Base-by-base conservation (phyloP, 768 basidiomycete genomes). In the Collybia sordida region DNA sequence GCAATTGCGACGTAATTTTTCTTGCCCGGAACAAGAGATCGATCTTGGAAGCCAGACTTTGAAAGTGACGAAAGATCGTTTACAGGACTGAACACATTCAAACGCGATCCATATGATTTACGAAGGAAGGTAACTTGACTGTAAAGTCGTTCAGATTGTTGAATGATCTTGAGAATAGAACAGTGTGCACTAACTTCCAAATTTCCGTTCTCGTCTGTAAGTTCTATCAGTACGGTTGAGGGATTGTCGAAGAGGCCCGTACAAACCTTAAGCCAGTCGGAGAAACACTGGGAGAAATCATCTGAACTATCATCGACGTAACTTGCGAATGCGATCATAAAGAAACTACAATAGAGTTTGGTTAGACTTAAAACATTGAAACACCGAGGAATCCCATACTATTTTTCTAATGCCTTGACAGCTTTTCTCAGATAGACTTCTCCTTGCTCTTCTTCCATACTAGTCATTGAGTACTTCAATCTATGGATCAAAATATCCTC, bases 31-130 rank as follows among this genome's bases (percentile, higher is more conserved):
- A 85, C 69, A 42, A 86, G 66, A 1, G 82, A 74, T 18, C 80
- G 75, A 34, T 72, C 73, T 50, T 77, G 80, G 28, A 80, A 74
- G 23, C 84, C 79, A 23, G 83, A 81, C 62, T 81, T 87, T 1
- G 93, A 92, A 31, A 97, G 70, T 3, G 82, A 72, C 0, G 90
- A 92, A 2, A 98, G 77, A 61, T 99, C 95, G 50, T 87, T 85
- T 51, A 96, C 80, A 1, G 97, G 97, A 0, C 89, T 81, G 63
- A 98, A 98, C n/a, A 97, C 82, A 52, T 88, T 90, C 45, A 96
- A 73, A 6, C 86, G 78, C 9, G 90, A 90, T 1, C 90, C 89
- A 47, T 83, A 79, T 14, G 85, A 83, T 64, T 90, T 89, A 42
- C 94, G 81, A 45, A 98, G 74, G 63, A 91, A 92, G 58, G 77